Conservation (phyloP, 2,329 filamentous ascomycete species). For the Fusarium sterilihyphosum region DNA sequence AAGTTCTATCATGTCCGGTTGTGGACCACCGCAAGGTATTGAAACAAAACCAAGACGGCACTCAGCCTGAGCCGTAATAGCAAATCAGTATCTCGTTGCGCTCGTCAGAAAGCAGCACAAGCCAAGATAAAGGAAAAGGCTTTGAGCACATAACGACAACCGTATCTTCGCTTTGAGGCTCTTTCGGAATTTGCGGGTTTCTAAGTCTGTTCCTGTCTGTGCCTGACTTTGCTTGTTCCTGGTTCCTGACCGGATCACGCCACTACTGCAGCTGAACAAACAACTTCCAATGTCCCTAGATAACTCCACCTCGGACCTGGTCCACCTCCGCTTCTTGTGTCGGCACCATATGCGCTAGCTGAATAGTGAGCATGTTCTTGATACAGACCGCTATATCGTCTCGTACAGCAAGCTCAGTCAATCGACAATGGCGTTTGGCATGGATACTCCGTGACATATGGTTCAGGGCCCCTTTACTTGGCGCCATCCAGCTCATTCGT, state of each 20-base stretch:
- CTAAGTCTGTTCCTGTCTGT: slow-evolving; percentile 17
- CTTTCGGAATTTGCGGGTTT: slow-evolving; percentile 8
- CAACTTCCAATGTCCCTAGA: background rate
- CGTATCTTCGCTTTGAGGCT: slow-evolving; percentile 3
- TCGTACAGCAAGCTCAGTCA: background rate
- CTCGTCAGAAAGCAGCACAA: background rate
- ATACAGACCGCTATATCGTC: slow-evolving; percentile 27
- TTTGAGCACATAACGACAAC: background rate
- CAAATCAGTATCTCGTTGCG: background rate
- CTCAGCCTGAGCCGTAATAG: background rate
- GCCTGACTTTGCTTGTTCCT: slow-evolving; percentile 33
- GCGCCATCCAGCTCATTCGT: background rate
- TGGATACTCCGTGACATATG: background rate
- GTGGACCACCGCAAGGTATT: slow-evolving; percentile 1
- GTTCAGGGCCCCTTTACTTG: background rate
- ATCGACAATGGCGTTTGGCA: background rate
- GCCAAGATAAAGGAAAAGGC: background rate
- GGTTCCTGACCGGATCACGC: slow-evolving; percentile 34
- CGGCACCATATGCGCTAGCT: background rate
- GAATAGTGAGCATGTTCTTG: slow-evolving; percentile 2
- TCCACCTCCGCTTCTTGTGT: slow-evolving; percentile 4
- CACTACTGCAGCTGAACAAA: slow-evolving; percentile 26
- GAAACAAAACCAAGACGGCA: slow-evolving; percentile 12
- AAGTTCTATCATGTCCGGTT: background rate
- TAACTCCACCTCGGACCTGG: slow-evolving; percentile 31